phyloP scores from a whole-genome alignment of 371 early-diverging fungal species.

The Mortierella sp. region DNA sequence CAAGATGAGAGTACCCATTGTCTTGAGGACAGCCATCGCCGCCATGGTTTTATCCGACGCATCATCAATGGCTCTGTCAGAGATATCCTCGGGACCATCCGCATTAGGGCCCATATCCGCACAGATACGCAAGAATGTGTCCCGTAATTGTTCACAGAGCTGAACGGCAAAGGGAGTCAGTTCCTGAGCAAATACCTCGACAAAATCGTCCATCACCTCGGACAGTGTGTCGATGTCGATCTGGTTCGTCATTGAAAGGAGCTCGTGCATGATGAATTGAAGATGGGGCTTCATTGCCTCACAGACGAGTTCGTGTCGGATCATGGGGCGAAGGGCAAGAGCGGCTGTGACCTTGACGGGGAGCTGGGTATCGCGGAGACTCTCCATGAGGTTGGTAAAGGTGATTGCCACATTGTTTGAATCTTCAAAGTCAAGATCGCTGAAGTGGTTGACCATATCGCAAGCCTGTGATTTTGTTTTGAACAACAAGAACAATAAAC shows the following conservation, averaged over 20 bases:
- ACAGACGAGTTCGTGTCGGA: constrained; percentile 77
- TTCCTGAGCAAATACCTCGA: constrained; percentile 88
- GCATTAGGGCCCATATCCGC: constrained; percentile 61
- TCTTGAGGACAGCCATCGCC: constrained; percentile 91
- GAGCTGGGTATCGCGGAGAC: constrained; percentile 80
- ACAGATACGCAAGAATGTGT: constrained; percentile 87
- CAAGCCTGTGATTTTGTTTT: constrained; percentile 57
- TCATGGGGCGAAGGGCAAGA: constrained; percentile 80
- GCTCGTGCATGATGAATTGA: constrained; percentile 84
- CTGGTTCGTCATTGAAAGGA: constrained; percentile 86
- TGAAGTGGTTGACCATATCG: constrained; percentile 54
- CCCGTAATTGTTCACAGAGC: constrained; percentile 84
- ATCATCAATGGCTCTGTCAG: constrained; percentile 61
- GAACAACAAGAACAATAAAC: constrained; percentile 50
- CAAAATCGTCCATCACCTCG: constrained; percentile 88
- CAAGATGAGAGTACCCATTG: constrained; percentile 85
- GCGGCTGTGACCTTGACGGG: constrained; percentile 90
- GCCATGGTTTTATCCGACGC: constrained; percentile 88
- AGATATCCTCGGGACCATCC: constrained; percentile 57
- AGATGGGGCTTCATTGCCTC: constrained; percentile 80
- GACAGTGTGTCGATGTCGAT: constrained; percentile 92
- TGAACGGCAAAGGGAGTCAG: constrained; percentile 91
- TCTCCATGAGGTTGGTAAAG: constrained; percentile 72
- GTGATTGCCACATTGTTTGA: constrained; percentile 61
- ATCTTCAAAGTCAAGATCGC: constrained; percentile 57